Conservation (phyloP, 176 grass and related monocot genomes). For the Oryza longistaminata region DNA sequence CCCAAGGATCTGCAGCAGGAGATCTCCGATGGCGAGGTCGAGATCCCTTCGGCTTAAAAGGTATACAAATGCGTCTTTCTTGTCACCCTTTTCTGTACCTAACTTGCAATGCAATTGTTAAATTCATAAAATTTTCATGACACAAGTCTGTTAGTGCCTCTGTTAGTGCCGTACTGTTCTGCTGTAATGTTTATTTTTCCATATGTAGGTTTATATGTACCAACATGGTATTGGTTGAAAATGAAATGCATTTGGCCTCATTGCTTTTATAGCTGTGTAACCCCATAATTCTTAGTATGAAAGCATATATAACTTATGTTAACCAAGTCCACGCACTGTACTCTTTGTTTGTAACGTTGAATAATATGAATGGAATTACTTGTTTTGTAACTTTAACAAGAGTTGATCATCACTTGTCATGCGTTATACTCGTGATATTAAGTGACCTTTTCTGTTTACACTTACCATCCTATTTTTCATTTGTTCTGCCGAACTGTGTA, state of each 20-base stretch:
- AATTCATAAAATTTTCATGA: neutral
- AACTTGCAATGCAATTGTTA: neutral
- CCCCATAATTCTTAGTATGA: neutral
- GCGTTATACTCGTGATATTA: neutral
- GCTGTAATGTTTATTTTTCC: neutral
- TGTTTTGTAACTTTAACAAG: neutral
- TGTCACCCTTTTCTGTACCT: neutral
- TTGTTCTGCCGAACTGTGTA: neutral
- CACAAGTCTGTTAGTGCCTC: too few species aligned
- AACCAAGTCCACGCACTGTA: too few species aligned
- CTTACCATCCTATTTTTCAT: neutral
- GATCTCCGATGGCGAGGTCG: constrained; percentile 78
- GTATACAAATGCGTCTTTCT: neutral
- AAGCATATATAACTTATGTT: neutral
- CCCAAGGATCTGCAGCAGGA: constrained; percentile 81
- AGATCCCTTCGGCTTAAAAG: constrained; percentile 62
- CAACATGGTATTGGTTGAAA: neutral
- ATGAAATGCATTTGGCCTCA: neutral
- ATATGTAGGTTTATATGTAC: neutral
- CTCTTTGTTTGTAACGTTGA: neutral
- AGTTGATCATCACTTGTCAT: neutral
- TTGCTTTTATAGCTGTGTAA: neutral
- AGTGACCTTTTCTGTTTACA: neutral
- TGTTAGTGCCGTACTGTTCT: neutral
- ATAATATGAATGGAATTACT: neutral